Evolutionary conservation across 345 rosid genomes (phyloP), one percentile per base, ranked within the genome.

Genomic region (Aegle marmelos): DNA sequence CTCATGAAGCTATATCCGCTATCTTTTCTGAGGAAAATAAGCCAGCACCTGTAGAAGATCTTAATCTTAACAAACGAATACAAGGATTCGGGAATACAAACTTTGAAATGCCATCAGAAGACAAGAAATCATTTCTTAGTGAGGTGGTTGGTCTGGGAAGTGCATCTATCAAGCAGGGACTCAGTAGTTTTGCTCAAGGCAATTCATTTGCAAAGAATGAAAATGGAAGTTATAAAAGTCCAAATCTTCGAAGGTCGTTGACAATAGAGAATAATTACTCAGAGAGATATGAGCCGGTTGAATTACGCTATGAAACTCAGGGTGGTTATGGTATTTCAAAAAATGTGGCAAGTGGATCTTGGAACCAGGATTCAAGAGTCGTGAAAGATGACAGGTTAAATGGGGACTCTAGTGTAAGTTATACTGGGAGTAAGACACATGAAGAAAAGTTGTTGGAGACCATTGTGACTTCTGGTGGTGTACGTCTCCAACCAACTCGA

Each of bases 131-230:
- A 25, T 94, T 97, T 86, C 86, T 97, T 59, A 94, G 93, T 78
- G 98, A 94, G 88, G 93, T 97, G 41, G 98, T 97, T 76, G 97
- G 91, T 69, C n/a, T 97, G 73, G 98, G 99, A 79, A 97, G 98
- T 85, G 92, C 98, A 48, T 90, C 98, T 57, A 89, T 97, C 74
- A 97, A 88, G 87, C 98, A 94, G 78, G 99, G 98, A 74, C 82
- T 97, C 53, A 94, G 86, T 81, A 94, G 74, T 84, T 88, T 94
- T 39, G 79, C 95, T 27, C 96, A 89, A 82, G 90, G 98, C 24
- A 89, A 90, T 81, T 83, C 90, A 1, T 66, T 85, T 24, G 86
- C 77, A 74, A 93, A 87, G 87, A 90, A 85, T 82, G 99, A 94
- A 63, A 89, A 83, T 81, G 94, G 98, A 81, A 94, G 84, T 84